Evolutionary conservation across 2,329 filamentous ascomycete genomes (phyloP).

Genomic region (Tolypocladium pustulatum): DNA sequence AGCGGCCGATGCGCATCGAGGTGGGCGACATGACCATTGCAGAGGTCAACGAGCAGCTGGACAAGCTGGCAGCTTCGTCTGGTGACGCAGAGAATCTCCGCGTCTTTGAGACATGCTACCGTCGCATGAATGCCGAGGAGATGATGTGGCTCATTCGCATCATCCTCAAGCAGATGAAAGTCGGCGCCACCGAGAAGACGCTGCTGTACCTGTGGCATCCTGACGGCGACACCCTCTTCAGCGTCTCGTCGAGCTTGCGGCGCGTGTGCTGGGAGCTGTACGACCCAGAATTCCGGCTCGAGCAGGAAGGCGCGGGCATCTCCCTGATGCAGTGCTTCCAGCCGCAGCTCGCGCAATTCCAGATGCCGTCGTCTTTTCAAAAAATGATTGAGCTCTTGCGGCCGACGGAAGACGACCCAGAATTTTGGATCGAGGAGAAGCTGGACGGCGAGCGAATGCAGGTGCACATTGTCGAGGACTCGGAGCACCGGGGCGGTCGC

Average conservation of each 20-base stretch:
- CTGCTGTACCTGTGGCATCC: slow-evolving; percentile 76
- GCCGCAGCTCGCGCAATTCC: slow-evolving; percentile 87
- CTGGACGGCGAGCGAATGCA: slow-evolving; percentile 96
- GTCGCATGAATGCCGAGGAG: slow-evolving; percentile 86
- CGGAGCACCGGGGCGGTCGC: slow-evolving; percentile 54
- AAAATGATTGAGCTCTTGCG: slow-evolving; percentile 64
- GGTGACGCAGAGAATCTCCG: slow-evolving; percentile 78
- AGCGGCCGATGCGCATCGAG: slow-evolving; percentile 64
- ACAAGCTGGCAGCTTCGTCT: slow-evolving; percentile 62
- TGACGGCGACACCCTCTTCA: slow-evolving; percentile 70
- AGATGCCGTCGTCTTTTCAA: slow-evolving; percentile 66
- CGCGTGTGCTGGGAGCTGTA: slow-evolving; percentile 91
- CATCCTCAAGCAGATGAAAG: slow-evolving; percentile 67
- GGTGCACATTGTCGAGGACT: slow-evolving; percentile 76
- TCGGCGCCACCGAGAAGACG: slow-evolving; percentile 77
- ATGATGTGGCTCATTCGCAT: slow-evolving; percentile 92
- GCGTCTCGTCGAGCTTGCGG: slow-evolving; percentile 79
- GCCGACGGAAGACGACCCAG: slow-evolving; percentile 55
- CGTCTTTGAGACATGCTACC: slow-evolving; percentile 77
- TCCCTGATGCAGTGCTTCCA: slow-evolving; percentile 91
- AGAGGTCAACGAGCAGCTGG: slow-evolving; percentile 79
- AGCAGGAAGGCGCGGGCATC: slow-evolving; percentile 65
- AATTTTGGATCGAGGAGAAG: slow-evolving; percentile 98
- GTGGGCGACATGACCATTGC: slow-evolving; percentile 74
- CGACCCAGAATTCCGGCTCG: slow-evolving; percentile 61